phyloP scores from a whole-genome alignment of 371 early-diverging fungal species.

The Mortierella sp. region DNA sequence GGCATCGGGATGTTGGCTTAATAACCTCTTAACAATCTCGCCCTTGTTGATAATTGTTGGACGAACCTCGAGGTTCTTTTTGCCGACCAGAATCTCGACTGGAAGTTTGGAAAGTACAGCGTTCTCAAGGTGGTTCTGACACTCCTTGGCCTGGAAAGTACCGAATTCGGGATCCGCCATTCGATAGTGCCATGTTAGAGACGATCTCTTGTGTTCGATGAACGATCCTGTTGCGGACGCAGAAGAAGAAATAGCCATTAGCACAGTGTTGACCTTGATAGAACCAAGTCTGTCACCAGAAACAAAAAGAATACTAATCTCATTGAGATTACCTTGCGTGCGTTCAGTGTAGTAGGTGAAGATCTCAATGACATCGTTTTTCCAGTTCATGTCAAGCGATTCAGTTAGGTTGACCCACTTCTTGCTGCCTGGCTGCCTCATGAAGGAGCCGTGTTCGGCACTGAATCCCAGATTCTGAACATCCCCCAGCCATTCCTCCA shows the following conservation, averaged over 20 bases:
- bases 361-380: conserved; percentile 84
- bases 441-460: conserved; percentile 80
- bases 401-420: conserved; percentile 85
- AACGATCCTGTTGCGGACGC: conserved; percentile 60
- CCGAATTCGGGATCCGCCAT: conserved; percentile 78
- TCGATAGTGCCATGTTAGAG: conserved; percentile 95
- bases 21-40: conserved; percentile 90
- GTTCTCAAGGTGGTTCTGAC: conserved; percentile 90
- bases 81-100: conserved; percentile 93
- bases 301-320: too few species aligned
- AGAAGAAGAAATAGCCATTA: neutral
- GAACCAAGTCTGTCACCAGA: conserved; percentile 63
- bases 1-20: conserved; percentile 65
- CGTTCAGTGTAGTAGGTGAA: conserved; percentile 92
- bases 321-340: conserved; percentile 75
- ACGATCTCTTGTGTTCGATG: conserved; percentile 85
- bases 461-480: conserved; percentile 80
- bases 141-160: conserved; percentile 88
- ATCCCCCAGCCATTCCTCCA: conserved; percentile 89
- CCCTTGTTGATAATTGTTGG: conserved; percentile 85
- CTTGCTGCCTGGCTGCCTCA: conserved; percentile 63
- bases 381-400: conserved; percentile 88
- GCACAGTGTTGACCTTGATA: too few species aligned
- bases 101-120: conserved; percentile 90
- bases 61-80: conserved; percentile 95